Base-by-base conservation (phyloP, 305 asterid genomes). In the Plantago coronopus region DNA sequence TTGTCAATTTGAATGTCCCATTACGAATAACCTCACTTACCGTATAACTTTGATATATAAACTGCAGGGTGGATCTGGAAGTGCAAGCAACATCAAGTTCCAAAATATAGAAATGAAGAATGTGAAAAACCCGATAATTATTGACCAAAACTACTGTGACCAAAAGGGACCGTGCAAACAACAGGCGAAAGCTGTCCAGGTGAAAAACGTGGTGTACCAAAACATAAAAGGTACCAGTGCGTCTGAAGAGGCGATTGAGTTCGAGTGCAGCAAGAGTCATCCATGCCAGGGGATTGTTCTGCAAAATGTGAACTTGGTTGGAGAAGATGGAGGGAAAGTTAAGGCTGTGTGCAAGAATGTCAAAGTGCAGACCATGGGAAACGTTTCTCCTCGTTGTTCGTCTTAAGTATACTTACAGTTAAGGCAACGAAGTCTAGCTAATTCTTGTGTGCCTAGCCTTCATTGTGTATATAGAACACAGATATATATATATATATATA, bases 11-110 rank as follows among this genome's bases (percentile, higher is more conserved):
- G 31, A 5, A 5, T 5, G 31, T 27, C 31, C 31, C 22, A 29
- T 38, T 23, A 47, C 14, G 17, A 31, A 16, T n/a, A n/a, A n/a
- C n/a, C n/a, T n/a, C n/a, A n/a, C n/a, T n/a, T n/a, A n/a, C n/a
- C n/a, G n/a, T n/a, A n/a, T n/a, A n/a, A 7, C 2, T 29, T 22
- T 11, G 27, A 23, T 21, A 13, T 31, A 37, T 54, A 3, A 56
- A 40, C n/a, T n/a, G n/a, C 78, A 86, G 91, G 95, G 95, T 14
- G 97, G 95, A 59, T 82, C 85, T 6, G 97, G 95, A 53, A 82
- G 80, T 63, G 95, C 89, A 73, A 82, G 74, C 68, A 81, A 81
- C 74, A 86, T 89, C 44, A 84, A 74, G 29, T 89, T 86, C 69
- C 82, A 75, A 44, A 86, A 89, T 40, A 60, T 86, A 17, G 63